Conservation (phyloP, 1,284 basidiomycete species). For the Coniferiporia weirii region DNA sequence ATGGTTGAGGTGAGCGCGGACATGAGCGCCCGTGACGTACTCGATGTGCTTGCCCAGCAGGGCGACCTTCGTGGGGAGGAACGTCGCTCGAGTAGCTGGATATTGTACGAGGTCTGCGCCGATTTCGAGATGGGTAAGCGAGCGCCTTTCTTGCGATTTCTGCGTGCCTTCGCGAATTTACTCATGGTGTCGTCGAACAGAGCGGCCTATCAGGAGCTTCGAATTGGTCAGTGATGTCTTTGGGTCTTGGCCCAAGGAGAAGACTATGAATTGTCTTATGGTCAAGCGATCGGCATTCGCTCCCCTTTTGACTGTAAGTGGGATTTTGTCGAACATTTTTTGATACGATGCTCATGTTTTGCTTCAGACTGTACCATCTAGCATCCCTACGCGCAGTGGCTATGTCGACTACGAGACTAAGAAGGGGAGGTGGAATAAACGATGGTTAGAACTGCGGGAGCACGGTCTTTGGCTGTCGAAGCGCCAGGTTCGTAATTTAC, state of each 20-base stretch:
- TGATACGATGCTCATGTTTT: constrained; percentile 9
- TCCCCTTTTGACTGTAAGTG: constrained; percentile 51
- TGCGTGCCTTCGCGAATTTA: constrained; percentile 1
- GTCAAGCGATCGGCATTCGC: constrained; percentile 68
- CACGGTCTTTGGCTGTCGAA: constrained; percentile 83
- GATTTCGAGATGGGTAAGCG: constrained; percentile 80
- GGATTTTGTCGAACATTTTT: not conserved
- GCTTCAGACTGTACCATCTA: constrained; percentile 59
- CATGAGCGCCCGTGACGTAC: constrained; percentile 62
- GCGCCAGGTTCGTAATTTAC: constrained; percentile 58
- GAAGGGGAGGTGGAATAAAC: constrained; percentile 88
- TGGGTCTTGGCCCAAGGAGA: constrained; percentile 79
- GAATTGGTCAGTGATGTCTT: constrained; percentile 71
- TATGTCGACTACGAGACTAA: constrained; percentile 85
- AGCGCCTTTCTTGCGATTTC: not conserved
- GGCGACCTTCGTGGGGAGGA: constrained; percentile 52
- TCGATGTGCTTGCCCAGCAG: constrained; percentile 56
- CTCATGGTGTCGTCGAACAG: constrained; percentile 34
- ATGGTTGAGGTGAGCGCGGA: constrained; percentile 57
- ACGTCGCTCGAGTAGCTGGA: constrained; percentile 57
- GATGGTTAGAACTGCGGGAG: constrained; percentile 80
- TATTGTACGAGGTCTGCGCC: constrained; percentile 74
- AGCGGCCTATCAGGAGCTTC: constrained; percentile 81
- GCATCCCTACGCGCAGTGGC: constrained; percentile 63
- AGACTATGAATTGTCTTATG: constrained; percentile 70